Base-by-base conservation (phyloP, 1,284 basidiomycete genomes). In the Irpex lacteus region DNA sequence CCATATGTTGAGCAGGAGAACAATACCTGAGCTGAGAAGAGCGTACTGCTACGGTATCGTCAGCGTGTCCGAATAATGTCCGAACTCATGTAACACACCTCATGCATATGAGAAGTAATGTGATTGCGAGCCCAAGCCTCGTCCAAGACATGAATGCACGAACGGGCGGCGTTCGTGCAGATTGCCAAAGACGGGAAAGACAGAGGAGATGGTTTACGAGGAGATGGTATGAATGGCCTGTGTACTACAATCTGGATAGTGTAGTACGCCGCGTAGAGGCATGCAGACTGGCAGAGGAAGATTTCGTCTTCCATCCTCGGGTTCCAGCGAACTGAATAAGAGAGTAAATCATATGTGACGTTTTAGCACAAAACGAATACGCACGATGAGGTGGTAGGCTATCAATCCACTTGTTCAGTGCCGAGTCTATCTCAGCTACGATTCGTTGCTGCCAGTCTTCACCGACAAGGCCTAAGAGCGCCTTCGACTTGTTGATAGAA, bases 171-270 rank as follows among this genome's bases (percentile, higher is more conserved):
- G 66, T 92, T 94, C 13, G 89, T 89, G 72, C 92, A 94, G 59
- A 94, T 93, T 0, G 91, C 89, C 9, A 94, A 80, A 0, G 90
- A 92, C 0, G 92, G 90, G 81, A 88, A 56, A 36, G 54, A 56
- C n/a, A 56, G 4, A 2, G 58, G 26, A 13, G 49, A 52, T 5
- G 47, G 37, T 32, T 54, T 58, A 13, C 62, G 62, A 6, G 49
- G 50, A 15, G 62, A 60, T 71, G 2, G 86, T 4, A 63, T 52
- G 55, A 60, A 69, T 9, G 60, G 60, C 52, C 38, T n/a, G 59
- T 95, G 93, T 44, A 93, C 87, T 44, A 90, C 80, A 69, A 95
- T 92, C 69, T 91, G 90, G n/a, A 88, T 78, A 64, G 88, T 81
- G 72, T 94, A 93, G 72, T 91, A 93, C 7, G 80, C 77, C 1